Base-by-base conservation (phyloP, 768 basidiomycete genomes). In the Mycena rosella region DNA sequence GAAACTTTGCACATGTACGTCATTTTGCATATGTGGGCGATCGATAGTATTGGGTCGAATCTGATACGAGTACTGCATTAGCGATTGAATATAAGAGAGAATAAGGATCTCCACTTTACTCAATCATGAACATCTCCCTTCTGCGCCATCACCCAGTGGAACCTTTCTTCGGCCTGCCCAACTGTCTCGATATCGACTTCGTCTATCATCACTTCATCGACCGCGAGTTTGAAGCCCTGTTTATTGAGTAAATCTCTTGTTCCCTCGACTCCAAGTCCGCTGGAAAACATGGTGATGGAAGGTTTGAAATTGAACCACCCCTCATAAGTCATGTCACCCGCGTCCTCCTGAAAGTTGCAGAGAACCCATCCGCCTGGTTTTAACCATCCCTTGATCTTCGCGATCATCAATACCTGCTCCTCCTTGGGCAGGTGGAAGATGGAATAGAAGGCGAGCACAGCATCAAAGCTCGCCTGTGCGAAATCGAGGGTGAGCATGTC, bases 391-490 rank as follows among this genome's bases (percentile, higher is more conserved):
- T 45, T 54, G 27, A 77, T 78, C 63, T 71, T 73, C 56, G 60
- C 60, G 27, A 77, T 54, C 74, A 78, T 74, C 54, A 29, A 20
- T 9, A 54, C 74, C 60, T 78, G 78, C 62, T 78, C 32, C 32
- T 34, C 74, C 29, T 67, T 59, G 22, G 74, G 73, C n/a, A 76
- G 60, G 62, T 78, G 78, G 49, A 77, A 77, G 40, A 77, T 71
- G 9, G 76, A 74, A 60, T 78, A 78, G 57, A 78, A 74, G 14
- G 65, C 77, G 1, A 77, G 65, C 0, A 78, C 71, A 8, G 77
- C 78, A 51, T 78, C 73, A 54, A 74, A 75, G 3, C 61, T 62
- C 10, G 36, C 62, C 13, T 64, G 59, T 3, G 63, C 24, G 32
- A 74, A 72, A 1, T 60, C 61, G 34, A 77, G 66, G 13, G 63